These are phyloP conservation scores for Potentilla sterilis DNA, from an alignment of 306 rosid genomes.

Conservation along the genomic window DNA sequence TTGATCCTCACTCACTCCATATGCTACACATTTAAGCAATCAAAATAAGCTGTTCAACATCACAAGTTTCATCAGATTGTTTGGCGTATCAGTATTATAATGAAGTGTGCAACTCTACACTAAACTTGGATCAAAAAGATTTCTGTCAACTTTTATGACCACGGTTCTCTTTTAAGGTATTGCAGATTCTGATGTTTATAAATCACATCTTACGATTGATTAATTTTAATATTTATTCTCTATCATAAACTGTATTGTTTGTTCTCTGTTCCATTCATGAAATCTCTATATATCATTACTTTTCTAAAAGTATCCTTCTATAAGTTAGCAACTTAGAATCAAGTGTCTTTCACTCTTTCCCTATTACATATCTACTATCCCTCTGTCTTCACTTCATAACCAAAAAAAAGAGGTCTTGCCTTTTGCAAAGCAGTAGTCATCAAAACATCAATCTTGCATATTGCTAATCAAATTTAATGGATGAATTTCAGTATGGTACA, in stretches of 20 bases:
- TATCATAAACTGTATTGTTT: not conserved
- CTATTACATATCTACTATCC: not conserved
- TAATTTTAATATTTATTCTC: not conserved
- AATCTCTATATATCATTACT: not conserved
- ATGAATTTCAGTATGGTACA: constrained; percentile 1
- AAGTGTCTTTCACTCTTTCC: not conserved
- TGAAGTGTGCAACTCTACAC: not conserved
- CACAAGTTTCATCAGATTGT: not conserved
- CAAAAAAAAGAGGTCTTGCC: not conserved
- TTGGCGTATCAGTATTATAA: not conserved
- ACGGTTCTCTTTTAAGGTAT: not conserved
- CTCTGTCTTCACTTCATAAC: not conserved
- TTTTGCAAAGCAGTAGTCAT: not conserved
- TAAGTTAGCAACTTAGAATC: not conserved
- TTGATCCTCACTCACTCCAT: not conserved
- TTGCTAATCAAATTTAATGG: not conserved
- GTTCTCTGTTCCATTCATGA: not conserved
- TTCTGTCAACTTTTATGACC: not conserved
- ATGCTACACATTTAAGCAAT: not conserved
- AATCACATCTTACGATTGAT: not conserved
- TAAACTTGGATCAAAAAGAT: not conserved
- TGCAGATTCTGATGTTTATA: not conserved
- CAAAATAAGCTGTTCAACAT: not conserved
- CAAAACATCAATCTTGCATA: not conserved
- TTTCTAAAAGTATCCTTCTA: not conserved